Evolutionary conservation across 192 early-diverging fungal species (phyloP), one percentile per base, ranked within the genome.

Genomic region (Lunasporangiospora selenospora): DNA sequence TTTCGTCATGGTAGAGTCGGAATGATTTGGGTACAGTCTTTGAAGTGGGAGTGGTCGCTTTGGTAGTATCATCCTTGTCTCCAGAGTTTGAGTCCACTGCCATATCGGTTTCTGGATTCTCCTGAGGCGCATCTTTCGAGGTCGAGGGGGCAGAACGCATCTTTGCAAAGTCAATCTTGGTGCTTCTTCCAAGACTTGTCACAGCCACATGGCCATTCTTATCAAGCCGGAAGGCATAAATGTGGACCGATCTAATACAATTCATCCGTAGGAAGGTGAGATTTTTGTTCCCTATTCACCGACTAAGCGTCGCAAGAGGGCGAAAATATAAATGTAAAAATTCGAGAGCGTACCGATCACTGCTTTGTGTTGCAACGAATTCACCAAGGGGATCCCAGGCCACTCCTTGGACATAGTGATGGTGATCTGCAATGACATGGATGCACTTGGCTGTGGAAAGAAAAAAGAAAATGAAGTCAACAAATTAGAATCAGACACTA

Each of bases 361-460:
- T 95, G 78, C 94, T 92, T 73, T 97, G 97, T 6, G 95, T 91
- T 6, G 90, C 93, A 15, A 98, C 75, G 75, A 83, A 98, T 61
- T 91, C 75, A 37, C 88, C 89, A 13, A 92, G 66, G 7, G 97
- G 95, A 75, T 98, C 97, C 97, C 97, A 98, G 19, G 89, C 85
- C 11, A 98, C 92, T 36, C 97, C 97, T 76, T 98, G 97, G n/a
- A 98, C 94, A 62, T 93, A 96, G 56, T 97, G 92, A 37, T 80
- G 80, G 73, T 98, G 97, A 54, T 96, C 87, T 3, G 86, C 77
- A 43, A 90, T 81, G 18, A 93, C 85, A 57, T 90, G 88, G 31
- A 95, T 71, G 58, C 88, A 92, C 49, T 83, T 84, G 38, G 85
- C 91, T 84, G 77, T 16, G 58, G 34, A 3, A 9, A 29, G 11